A percentile compares a stretch with the other conserved stretches of the same genome.
phyloP scores from a whole-genome alignment of 345 rosid species.

The Citrus australasica region DNA sequence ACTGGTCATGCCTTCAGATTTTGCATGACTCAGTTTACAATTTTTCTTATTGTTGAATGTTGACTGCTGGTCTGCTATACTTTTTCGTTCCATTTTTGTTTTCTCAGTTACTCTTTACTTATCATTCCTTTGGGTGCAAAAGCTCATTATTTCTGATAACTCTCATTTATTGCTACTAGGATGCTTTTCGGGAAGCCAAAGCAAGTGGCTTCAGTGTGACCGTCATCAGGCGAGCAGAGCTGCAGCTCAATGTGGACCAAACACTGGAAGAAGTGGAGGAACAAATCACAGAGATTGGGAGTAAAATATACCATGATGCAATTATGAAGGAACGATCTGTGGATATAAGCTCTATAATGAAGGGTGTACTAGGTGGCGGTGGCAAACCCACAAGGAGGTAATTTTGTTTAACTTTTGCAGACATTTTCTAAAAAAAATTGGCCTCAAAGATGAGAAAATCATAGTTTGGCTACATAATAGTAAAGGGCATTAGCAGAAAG shows the following conservation, averaged over 20 bases:
- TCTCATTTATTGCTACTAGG: constrained; percentile 35
- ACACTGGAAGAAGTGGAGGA: constrained; percentile 84
- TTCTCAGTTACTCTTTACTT: neutral
- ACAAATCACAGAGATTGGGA: constrained; percentile 68
- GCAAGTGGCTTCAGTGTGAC: constrained; percentile 81
- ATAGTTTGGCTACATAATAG: neutral
- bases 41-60: neutral
- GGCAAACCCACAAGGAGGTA: constrained; percentile 39
- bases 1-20: neutral
- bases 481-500: neutral
- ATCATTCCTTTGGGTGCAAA: neutral
- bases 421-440: neutral
- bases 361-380: constrained; percentile 54
- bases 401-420: neutral
- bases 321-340: constrained; percentile 74
- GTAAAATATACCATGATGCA: constrained; percentile 79
- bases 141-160: neutral
- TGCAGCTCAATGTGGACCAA: constrained; percentile 74
- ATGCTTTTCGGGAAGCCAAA: constrained; percentile 84
- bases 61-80: constrained; percentile 3
- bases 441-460: neutral
- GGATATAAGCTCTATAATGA: constrained; percentile 76
- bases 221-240: constrained; percentile 69
- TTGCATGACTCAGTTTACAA: neutral
- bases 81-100: neutral